Conservation (phyloP, 2,329 filamentous ascomycete genomes). For the Monosporascus sp. region DNA sequence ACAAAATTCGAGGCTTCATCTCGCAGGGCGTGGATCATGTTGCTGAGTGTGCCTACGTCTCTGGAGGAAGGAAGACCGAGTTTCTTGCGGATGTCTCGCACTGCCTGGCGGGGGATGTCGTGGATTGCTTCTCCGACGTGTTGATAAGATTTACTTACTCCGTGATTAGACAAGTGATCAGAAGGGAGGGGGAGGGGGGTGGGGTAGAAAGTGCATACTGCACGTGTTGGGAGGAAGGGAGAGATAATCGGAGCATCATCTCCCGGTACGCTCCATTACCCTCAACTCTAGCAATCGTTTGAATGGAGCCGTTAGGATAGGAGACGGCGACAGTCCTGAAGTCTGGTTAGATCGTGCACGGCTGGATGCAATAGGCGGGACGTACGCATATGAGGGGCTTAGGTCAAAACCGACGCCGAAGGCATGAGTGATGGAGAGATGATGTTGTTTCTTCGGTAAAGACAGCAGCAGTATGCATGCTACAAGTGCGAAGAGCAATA, state of each 20-base stretch:
- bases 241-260: slow-evolving; percentile 12
- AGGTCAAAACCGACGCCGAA: slow-evolving; percentile 12
- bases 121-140: slow-evolving; percentile 2
- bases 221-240: slow-evolving; percentile 8
- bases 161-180: slow-evolving; percentile 2
- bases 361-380: neutral
- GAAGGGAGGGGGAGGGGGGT: neutral
- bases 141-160: slow-evolving; percentile 3
- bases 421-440: slow-evolving; percentile 7
- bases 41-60: slow-evolving; percentile 9
- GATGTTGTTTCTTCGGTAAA: slow-evolving; percentile 2
- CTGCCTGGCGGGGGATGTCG: slow-evolving; percentile 3
- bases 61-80: slow-evolving; percentile 5
- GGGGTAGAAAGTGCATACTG: slow-evolving; percentile 6
- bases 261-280: slow-evolving; percentile 8
- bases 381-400: slow-evolving; percentile 11
- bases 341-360: slow-evolving; percentile 4
- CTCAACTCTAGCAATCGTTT: slow-evolving; percentile 8
- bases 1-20: slow-evolving; percentile 2
- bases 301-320: slow-evolving; percentile 10
- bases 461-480: slow-evolving; percentile 1
- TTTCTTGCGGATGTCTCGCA: slow-evolving; percentile 3
- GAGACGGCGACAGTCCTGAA: slow-evolving; percentile 10
- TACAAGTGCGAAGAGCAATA: slow-evolving; percentile 5
- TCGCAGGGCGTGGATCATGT: slow-evolving; percentile 10